phyloP scores from a whole-genome alignment of 805 yeast genomes.

The Sporopachydermia quercuum region DNA sequence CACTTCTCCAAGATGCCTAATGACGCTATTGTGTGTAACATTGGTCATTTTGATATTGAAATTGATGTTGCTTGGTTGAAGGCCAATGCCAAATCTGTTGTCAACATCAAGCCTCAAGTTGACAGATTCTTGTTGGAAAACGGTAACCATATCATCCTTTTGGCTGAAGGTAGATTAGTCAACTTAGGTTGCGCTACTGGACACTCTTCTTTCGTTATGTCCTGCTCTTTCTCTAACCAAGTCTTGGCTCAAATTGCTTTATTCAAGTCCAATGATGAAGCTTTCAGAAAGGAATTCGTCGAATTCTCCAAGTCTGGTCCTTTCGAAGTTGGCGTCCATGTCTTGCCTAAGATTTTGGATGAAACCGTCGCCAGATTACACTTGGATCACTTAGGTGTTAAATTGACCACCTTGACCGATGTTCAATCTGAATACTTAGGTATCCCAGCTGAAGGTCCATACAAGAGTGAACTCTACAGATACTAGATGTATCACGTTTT shows the following conservation, averaged over 20 bases:
- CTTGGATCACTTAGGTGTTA: constrained; percentile 86
- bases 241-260: constrained; percentile 97
- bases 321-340: constrained; percentile 85
- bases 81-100: constrained; percentile 82
- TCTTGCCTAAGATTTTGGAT: constrained; percentile 94
- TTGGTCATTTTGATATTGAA: constrained; percentile 98
- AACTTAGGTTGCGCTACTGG: constrained; percentile 99
- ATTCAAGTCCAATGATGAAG: constrained; percentile 74
- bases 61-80: constrained; percentile 98
- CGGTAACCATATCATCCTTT: constrained; percentile 89
- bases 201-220: constrained; percentile 97
- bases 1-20: constrained; percentile 93
- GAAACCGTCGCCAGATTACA: constrained; percentile 97
- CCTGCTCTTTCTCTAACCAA: constrained; percentile 99
- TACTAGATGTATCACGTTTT: constrained; percentile 39
- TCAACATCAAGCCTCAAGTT: constrained; percentile 97
- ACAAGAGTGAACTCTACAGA: constrained; percentile 96
- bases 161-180: constrained; percentile 98
- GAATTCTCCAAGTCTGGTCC: constrained; percentile 91
- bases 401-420: constrained; percentile 57
- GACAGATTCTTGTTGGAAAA: constrained; percentile 84
- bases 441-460: constrained; percentile 87
- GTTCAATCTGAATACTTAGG: constrained; percentile 92
- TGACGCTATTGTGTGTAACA: constrained; percentile 98
- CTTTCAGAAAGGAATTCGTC: constrained; percentile 64